phyloP scores from a whole-genome alignment of 1,284 basidiomycete species.

The Ceratobasidium sp. region DNA sequence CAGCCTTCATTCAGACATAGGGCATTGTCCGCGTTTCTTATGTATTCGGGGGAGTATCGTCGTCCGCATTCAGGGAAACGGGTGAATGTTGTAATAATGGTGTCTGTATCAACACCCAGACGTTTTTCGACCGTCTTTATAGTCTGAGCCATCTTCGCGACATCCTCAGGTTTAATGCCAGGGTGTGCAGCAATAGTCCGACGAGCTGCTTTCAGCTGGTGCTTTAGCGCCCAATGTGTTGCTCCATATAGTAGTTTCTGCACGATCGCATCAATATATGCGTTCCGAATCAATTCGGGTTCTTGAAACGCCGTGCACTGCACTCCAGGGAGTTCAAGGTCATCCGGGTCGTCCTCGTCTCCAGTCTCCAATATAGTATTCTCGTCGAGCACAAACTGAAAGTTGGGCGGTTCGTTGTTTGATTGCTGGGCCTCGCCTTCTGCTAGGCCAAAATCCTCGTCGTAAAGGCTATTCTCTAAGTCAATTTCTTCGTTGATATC shows the following conservation, averaged over 20 bases:
- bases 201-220: slow-evolving; percentile 24
- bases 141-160: slow-evolving; percentile 32
- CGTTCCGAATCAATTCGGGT: slow-evolving; percentile 22
- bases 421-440: not conserved
- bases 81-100: slow-evolving; percentile 8
- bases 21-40: not conserved
- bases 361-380: not conserved
- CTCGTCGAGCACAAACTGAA: slow-evolving; percentile 9
- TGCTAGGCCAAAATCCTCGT: slow-evolving; percentile 24
- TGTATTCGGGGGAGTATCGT: not conserved
- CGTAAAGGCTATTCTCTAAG: not conserved
- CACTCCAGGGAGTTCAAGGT: not conserved
- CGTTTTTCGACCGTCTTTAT: slow-evolving; percentile 13
- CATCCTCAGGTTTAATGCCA: not conserved
- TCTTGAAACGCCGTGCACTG: slow-evolving; percentile 22
- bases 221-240: slow-evolving; percentile 13
- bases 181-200: not conserved
- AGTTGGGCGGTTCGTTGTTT: not conserved
- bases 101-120: not conserved
- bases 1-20: slow-evolving; percentile 2
- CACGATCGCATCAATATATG: slow-evolving; percentile 36
- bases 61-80: slow-evolving; percentile 13
- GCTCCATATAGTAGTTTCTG: slow-evolving; percentile 29
- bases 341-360: not conserved
- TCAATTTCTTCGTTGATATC: not conserved